Base-by-base conservation (phyloP, 257 asterid genomes). In the Solanum sejunctum region DNA sequence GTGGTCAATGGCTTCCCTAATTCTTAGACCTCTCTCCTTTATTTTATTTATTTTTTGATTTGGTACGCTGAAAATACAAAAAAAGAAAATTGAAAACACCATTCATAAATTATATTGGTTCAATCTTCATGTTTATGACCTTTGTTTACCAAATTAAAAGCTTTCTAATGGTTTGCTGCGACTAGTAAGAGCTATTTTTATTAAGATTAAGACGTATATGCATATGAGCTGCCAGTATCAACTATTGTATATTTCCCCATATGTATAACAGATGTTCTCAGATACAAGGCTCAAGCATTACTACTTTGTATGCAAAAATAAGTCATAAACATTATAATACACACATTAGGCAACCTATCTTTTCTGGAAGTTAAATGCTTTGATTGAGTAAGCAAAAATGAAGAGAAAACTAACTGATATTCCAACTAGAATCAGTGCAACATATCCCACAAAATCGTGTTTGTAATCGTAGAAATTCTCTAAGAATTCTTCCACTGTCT, bases 331-430 rank as follows among this genome's bases (percentile, higher is more conserved):
- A 28, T 28, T 28, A 28, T 28, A 28, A 28, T 28, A 28, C 32
- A 28, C 32, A 2, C 32, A 28, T 28, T 28, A 3, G 39, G 15
- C 26, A 77, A 26, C 64, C 83, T 81, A 95, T 87, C 95, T 91
- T 72, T 91, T 92, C 78, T 94, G 97, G 85, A 95, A 93, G 87
- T 95, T 93, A 51, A 93, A 92, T 12, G 87, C 81, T 85, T 89
- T 91, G 84, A 93, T 91, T 4, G 98, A 91, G 86, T 85, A 90
- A 16, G 91, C 96, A 90, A 93, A 93, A 41, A 89, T 90, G 88
- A 93, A 90, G 90, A 91, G 92, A 32, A 92, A 95, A 41, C 86
- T 82, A 63, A 89, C 89, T 10, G 89, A 84, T 49, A 89, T 86
- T 83, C 91, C 95, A 49, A 83, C 90, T 1, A 91, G 85, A 10